Percentiles rank a stretch among this genome's conserved stretches.
Conservation (phyloP, 768 basidiomycete species). For the Kwoniella newhampshirensis region DNA sequence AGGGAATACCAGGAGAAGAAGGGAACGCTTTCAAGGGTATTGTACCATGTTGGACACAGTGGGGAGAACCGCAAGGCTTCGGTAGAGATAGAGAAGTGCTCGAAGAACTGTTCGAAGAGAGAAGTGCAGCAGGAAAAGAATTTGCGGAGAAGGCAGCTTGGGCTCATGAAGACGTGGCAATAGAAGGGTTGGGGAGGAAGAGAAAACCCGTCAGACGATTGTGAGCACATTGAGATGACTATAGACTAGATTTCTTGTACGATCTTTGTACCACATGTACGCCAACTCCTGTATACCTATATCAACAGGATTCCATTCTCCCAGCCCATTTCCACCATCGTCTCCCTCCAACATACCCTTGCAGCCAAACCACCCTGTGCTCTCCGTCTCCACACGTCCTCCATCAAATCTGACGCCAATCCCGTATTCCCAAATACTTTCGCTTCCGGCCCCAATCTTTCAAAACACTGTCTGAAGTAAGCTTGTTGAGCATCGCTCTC, state of each 20-base stretch:
- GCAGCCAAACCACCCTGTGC: not conserved
- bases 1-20: slow-evolving; percentile 9
- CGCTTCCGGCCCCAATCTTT: slow-evolving; percentile 19
- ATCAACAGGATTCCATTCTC: slow-evolving; percentile 22
- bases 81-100: slow-evolving; percentile 14
- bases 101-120: slow-evolving; percentile 1
- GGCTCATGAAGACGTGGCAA: slow-evolving; percentile 12
- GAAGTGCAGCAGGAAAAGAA: not conserved
- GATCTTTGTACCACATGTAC: not conserved
- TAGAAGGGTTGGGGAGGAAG: slow-evolving; percentile 20
- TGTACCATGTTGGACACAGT: slow-evolving; percentile 26
- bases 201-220: not conserved
- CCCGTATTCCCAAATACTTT: slow-evolving; percentile 27
- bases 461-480: slow-evolving; percentile 17
- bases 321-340: slow-evolving; percentile 22
- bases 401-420: slow-evolving; percentile 26
- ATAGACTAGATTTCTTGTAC: slow-evolving; percentile 54
- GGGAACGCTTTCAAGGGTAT: slow-evolving; percentile 17
- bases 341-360: slow-evolving; percentile 22
- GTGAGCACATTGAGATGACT: too few relatives aligned
- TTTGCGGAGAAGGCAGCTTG: slow-evolving; percentile 18
- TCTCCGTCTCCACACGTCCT: slow-evolving; percentile 26
- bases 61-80: slow-evolving; percentile 19
- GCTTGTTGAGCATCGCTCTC: slow-evolving; percentile 10
- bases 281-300: not conserved